phyloP scores from a whole-genome alignment of 2,329 filamentous ascomycete species.

The Fusarium sp. region DNA sequence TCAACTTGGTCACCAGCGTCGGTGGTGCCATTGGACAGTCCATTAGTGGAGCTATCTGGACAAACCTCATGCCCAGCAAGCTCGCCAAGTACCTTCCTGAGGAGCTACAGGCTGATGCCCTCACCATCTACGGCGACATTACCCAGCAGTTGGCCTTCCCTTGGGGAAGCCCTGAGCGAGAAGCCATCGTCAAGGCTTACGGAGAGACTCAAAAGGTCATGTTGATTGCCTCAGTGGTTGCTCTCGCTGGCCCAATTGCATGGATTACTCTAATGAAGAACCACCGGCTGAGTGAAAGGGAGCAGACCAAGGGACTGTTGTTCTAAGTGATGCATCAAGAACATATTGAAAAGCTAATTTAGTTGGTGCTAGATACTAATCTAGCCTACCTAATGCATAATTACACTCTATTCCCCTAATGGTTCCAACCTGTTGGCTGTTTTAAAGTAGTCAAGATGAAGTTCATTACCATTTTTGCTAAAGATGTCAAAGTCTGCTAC shows the following conservation, averaged over 20 bases:
- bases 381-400: background rate
- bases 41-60: slow-evolving; percentile 52
- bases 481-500: too few species aligned
- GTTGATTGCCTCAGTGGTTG: slow-evolving; percentile 3
- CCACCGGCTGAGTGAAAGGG: slow-evolving; percentile 10
- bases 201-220: slow-evolving; percentile 12
- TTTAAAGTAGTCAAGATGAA: background rate
- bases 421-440: background rate
- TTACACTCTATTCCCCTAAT: background rate
- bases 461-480: too few species aligned
- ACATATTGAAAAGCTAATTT: background rate
- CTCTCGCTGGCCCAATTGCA: slow-evolving; percentile 4
- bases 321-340: background rate
- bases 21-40: slow-evolving; percentile 65
- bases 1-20: slow-evolving; percentile 66
- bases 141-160: slow-evolving; percentile 31
- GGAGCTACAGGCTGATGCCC: slow-evolving; percentile 19
- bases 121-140: slow-evolving; percentile 38
- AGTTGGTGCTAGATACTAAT: background rate
- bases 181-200: slow-evolving; percentile 39
- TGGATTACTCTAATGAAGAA: slow-evolving; percentile 23
- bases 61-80: slow-evolving; percentile 37
- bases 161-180: slow-evolving; percentile 34
- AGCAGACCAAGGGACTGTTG: slow-evolving; percentile 19
- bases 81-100: slow-evolving; percentile 35